Evolutionary conservation across 2,329 filamentous ascomycete genomes (phyloP), one percentile per base, ranked within the genome.

Genomic region (Neurospora sp.): DNA sequence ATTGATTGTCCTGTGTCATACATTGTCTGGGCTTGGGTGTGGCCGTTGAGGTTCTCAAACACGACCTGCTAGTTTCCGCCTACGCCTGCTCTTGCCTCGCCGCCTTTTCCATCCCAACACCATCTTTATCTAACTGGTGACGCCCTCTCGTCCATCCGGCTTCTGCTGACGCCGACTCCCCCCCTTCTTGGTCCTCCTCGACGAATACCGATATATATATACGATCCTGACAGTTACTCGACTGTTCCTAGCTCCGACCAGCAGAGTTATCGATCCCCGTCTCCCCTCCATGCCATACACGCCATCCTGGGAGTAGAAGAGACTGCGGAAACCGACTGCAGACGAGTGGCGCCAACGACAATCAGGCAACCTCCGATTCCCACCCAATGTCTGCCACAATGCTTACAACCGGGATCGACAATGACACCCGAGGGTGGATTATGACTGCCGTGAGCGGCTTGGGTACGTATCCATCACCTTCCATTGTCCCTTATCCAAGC

Each of bases 381-480:
- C 41, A 69, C 15, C 68, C 28, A 67, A 19, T 70, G 2, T 17
- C 67, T 28, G 74, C 72, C 74, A 77, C 76, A 78, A 85, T 84
- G 82, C 78, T 79, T 69, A 74, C 73, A 69, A 75, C 74, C 67
- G 79, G 76, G 41, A 77, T 91, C 73, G 86, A 89, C 78, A 96
- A 95, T 82, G 95, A 98, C 82, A 90, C 90, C 73, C 88, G 93
- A 73, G 95, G 96, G 76, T 98, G 95, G 95, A 90, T 98, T 75
- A 92, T 98, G 91, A 89, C 86, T 77, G 84, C 93, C 74, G 92
- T 94, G 80, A 97, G 93, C 77, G 89, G 93, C 69, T 81, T 88
- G 72, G 88, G 88, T 89, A 76, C 70, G 86, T 83, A 70, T 74
- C 72, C 69, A 39, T 70, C 38, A 36, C 17, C 52, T 43, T 40